Percentiles rank a stretch among this genome's conserved stretches.
Evolutionary conservation across 257 asterid species (phyloP).

Genomic region (Nicotiana obtusifolia): DNA sequence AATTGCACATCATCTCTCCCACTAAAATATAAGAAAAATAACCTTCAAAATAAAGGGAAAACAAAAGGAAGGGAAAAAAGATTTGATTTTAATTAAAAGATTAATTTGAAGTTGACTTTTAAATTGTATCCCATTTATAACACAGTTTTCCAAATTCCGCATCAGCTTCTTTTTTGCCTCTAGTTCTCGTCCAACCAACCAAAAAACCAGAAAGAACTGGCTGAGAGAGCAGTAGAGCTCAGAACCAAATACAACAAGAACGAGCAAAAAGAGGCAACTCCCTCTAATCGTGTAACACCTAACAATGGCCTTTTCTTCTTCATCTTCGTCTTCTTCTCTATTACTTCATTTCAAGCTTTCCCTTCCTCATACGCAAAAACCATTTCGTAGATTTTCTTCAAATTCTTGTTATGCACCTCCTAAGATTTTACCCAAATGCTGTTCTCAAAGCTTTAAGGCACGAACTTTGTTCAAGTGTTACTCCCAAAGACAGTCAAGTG

Average conservation of each 20-base stretch:
- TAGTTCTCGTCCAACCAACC: no score
- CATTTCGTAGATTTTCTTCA: slow-evolving; percentile 5
- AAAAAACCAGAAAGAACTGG: no score
- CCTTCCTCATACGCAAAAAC: not conserved
- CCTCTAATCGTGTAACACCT: no score
- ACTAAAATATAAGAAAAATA: no score
- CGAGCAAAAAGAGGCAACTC: not conserved
- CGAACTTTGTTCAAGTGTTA: slow-evolving; percentile 35
- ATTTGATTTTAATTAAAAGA: no score
- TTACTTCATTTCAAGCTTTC: slow-evolving; percentile 21
- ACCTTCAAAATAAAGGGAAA: no score
- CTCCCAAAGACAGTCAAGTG: slow-evolving; percentile 31
- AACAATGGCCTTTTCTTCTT: slow-evolving; percentile 20
- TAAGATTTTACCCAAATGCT: not conserved
- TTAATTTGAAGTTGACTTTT: no score
- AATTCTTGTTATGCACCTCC: slow-evolving; percentile 1
- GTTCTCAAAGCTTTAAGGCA: slow-evolving; percentile 9
- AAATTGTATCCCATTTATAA: no score
- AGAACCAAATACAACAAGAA: not conserved
- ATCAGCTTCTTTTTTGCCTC: no score
- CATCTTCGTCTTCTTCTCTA: slow-evolving; percentile 31
- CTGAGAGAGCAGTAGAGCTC: not conserved
- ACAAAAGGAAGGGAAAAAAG: no score
- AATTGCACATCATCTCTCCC: no score
- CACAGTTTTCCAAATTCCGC: no score